Percentiles rank a stretch among this genome's conserved stretches.
Conservation (phyloP, 495 filamentous ascomycete genomes). For the Penicillium crystallinum region DNA sequence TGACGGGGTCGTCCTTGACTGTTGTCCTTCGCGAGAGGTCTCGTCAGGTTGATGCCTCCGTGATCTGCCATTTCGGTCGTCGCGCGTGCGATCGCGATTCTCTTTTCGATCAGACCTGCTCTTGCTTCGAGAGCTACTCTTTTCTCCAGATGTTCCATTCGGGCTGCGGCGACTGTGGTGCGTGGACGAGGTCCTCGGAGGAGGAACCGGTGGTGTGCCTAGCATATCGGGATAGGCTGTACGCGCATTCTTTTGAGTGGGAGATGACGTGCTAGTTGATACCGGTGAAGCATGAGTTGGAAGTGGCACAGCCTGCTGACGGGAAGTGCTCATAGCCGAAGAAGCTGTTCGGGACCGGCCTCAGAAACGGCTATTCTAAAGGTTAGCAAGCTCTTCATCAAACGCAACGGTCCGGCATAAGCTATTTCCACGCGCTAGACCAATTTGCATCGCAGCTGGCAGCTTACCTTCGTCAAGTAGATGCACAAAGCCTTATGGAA, state of each 20-base stretch:
- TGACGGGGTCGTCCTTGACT: conserved; percentile 12
- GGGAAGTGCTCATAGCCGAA: conserved; percentile 43
- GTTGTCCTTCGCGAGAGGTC: conserved; percentile 16
- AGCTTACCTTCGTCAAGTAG: conserved; percentile 19
- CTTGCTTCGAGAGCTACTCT: conserved; percentile 32
- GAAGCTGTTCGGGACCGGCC: conserved; percentile 31
- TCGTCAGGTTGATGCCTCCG: conserved; percentile 31
- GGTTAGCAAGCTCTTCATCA: conserved; percentile 20
- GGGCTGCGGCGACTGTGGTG: conserved; percentile 37
- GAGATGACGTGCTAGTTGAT: conserved; percentile 25
- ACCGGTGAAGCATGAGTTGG: conserved; percentile 31
- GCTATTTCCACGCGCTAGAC: background rate
- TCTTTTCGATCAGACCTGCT: conserved; percentile 28
- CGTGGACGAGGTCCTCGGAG: conserved; percentile 42
- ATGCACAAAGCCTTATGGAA: conserved; percentile 11
- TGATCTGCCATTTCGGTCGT: conserved; percentile 33
- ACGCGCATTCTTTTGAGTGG: conserved; percentile 32
- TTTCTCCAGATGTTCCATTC: conserved; percentile 27
- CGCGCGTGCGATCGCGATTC: conserved; percentile 27
- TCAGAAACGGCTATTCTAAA: conserved; percentile 25
- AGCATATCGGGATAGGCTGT: conserved; percentile 36
- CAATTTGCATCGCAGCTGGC: conserved; percentile 12
- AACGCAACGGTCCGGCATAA: conserved; percentile 1
- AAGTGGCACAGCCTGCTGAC: conserved; percentile 32
- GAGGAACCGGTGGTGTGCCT: conserved; percentile 38